Evolutionary conservation across 371 early-diverging fungal species (phyloP), one percentile per base, ranked within the genome.

Genomic region (Paraphysoderma sedebokerense): DNA sequence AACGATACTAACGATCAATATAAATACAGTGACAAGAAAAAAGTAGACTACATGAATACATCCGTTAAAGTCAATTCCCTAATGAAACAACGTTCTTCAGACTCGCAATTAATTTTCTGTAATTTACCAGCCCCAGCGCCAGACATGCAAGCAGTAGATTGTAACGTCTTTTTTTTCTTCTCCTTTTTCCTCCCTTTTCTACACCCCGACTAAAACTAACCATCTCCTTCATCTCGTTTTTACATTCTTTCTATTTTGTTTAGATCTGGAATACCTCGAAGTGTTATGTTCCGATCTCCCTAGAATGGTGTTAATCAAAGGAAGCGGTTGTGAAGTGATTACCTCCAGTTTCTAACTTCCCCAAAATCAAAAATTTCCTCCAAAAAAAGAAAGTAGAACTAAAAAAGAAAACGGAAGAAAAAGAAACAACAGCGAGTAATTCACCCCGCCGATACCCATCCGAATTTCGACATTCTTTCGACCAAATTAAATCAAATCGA

Each of bases 191-290:
- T n/a, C n/a, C n/a, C n/a, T n/a, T n/a, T n/a, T n/a, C n/a, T n/a
- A n/a, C n/a, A 1, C 15, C n/a, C 0, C 29, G 27, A 0, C 17
- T 22, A 1, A n/a, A 20, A 3, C 13, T 17, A 15, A 7, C 1
- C 19, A 40, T 6, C 13, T 17, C 1, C 41, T 4, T 0, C 15
- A 29, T 4, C 41, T 22, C 20, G 13, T 19, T 2, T n/a, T 11
- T 44, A 8, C 44, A 23, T 9, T 7, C 13, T 29, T 13, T n/a
- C n/a, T n/a, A n/a, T n/a, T n/a, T n/a, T n/a, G n/a, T n/a, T 20
- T n/a, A 44, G 44, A 59, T 38, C 13, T 62, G 30, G 63, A 59
- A 51, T 62, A 59, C 48, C 24, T 62, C 12, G 47, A 57, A 11
- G 47, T 44, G 1, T 30, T 62, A 20, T 26, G 47, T 9, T 41